Conservation (phyloP, 306 rosid species). For the Crotalaria pallida region DNA sequence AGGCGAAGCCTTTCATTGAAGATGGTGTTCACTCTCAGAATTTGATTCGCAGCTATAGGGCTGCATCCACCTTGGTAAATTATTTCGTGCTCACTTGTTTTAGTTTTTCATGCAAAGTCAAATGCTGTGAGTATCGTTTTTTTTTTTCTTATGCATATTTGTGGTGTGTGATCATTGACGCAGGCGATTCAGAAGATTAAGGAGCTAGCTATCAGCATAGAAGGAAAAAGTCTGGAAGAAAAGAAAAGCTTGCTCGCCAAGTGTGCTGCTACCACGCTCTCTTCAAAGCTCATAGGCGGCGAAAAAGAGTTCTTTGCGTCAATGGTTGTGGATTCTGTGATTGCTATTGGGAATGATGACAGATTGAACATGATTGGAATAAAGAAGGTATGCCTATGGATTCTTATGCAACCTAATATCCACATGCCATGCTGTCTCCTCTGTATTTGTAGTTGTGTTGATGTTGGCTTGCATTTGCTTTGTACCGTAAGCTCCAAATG, state of each 20-base stretch:
- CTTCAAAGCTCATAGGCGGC: slow-evolving; percentile 97
- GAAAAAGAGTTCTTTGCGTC: slow-evolving; percentile 95
- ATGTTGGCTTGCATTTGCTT: background rate
- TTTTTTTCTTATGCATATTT: background rate
- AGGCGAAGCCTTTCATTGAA: slow-evolving; percentile 96
- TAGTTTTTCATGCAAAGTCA: background rate
- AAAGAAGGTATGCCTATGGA: slow-evolving; percentile 58
- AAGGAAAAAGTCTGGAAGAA: slow-evolving; percentile 92
- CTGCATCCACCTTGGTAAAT: slow-evolving; percentile 68
- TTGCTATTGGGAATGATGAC: slow-evolving; percentile 84
- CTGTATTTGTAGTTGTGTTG: background rate
- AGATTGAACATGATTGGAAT: slow-evolving; percentile 97
- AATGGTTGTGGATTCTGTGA: slow-evolving; percentile 92
- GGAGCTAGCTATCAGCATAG: slow-evolving; percentile 84
- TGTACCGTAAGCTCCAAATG: background rate
- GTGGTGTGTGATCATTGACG: background rate
- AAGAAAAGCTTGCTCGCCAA: slow-evolving; percentile 83
- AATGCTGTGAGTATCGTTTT: background rate
- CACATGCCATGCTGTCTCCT: background rate
- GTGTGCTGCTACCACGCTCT: slow-evolving; percentile 97
- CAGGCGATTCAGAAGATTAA: slow-evolving; percentile 86
- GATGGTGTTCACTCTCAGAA: slow-evolving; percentile 95
- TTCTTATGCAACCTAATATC: background rate
- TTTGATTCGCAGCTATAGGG: slow-evolving; percentile 79
- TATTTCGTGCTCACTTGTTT: background rate